A percentile compares a stretch with the other conserved stretches of the same genome.
These are phyloP conservation scores for Scytalidium sp. DNA, from an alignment of 2,329 filamentous ascomycete species.

Conservation along the genomic window DNA sequence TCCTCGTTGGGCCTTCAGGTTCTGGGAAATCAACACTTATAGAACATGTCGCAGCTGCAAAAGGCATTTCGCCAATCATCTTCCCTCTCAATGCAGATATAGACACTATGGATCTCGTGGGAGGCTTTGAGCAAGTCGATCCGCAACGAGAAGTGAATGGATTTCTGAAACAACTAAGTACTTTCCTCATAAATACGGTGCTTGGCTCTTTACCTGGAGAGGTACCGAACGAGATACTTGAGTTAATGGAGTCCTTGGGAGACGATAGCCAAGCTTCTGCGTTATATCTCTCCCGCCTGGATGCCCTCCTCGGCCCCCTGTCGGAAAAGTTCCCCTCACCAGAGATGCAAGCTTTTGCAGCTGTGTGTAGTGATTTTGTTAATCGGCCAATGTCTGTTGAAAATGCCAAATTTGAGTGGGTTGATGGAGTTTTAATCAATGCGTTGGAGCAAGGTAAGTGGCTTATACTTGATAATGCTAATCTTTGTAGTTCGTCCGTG, in stretches of 20 bases:
- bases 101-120: slow-evolving; percentile 95
- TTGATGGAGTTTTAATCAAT: slow-evolving; percentile 87
- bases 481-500: slow-evolving; percentile 92
- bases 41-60: slow-evolving; percentile 73
- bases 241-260: slow-evolving; percentile 49
- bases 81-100: slow-evolving; percentile 93
- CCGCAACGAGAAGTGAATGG: slow-evolving; percentile 68
- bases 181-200: slow-evolving; percentile 49
- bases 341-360: slow-evolving; percentile 20
- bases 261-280: slow-evolving; percentile 8
- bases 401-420: slow-evolving; percentile 89
- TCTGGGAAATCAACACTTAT: slow-evolving; percentile 83
- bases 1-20: slow-evolving; percentile 81
- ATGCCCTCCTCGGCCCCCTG: slow-evolving; percentile 28
- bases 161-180: slow-evolving; percentile 50
- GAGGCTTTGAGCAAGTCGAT: slow-evolving; percentile 94
- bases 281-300: slow-evolving; percentile 22
- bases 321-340: slow-evolving; percentile 37
- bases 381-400: slow-evolving; percentile 55
- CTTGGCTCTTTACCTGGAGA: slow-evolving; percentile 45
- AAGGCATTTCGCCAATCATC: slow-evolving; percentile 73
- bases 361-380: slow-evolving; percentile 37
- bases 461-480: slow-evolving; percentile 95
- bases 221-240: slow-evolving; percentile 44
- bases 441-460: slow-evolving; percentile 84